Conservation (phyloP, 495 filamentous ascomycete species). For the Daldinia bambusicola region DNA sequence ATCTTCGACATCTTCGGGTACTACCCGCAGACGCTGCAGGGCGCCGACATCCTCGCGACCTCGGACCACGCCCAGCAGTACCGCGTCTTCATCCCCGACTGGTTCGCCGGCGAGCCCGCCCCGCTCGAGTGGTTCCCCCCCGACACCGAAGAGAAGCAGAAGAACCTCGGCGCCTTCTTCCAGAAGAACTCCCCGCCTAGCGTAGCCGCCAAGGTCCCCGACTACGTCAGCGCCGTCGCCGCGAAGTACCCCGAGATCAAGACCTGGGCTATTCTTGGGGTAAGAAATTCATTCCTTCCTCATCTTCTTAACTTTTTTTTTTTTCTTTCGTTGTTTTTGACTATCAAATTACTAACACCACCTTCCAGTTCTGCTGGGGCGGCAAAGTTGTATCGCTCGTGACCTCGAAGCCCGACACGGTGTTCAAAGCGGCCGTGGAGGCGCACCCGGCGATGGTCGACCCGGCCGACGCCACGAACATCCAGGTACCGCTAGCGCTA, state of each 20-base stretch:
- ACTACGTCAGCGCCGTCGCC: constrained; percentile 66
- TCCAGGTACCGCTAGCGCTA: constrained; percentile 71
- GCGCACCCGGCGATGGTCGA: constrained; percentile 92
- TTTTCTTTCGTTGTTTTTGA: background rate
- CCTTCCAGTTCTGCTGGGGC: constrained; percentile 83
- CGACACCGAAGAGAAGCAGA: constrained; percentile 79
- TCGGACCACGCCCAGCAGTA: constrained; percentile 64
- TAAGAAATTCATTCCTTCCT: constrained; percentile 48
- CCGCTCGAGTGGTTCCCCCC: constrained; percentile 75
- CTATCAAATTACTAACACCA: constrained; percentile 8
- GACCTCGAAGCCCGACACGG: constrained; percentile 67
- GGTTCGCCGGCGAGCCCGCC: constrained; percentile 68
- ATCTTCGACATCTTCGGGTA: constrained; percentile 81
- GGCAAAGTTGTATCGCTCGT: constrained; percentile 73
- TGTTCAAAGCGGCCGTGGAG: constrained; percentile 75
- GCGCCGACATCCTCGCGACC: constrained; percentile 75
- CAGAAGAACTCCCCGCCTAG: constrained; percentile 69
- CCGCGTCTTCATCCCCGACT: constrained; percentile 76
- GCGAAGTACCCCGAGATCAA: constrained; percentile 68
- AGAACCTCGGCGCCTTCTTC: constrained; percentile 83
- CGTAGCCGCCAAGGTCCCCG: constrained; percentile 71
- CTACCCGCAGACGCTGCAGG: constrained; percentile 74
- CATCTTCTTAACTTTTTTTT: background rate
- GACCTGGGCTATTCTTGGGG: constrained; percentile 86
- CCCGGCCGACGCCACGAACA: constrained; percentile 72